Evolutionary conservation across 257 asterid species (phyloP), one percentile per base, ranked within the genome.

Genomic region (Nicotiana obtusifolia): DNA sequence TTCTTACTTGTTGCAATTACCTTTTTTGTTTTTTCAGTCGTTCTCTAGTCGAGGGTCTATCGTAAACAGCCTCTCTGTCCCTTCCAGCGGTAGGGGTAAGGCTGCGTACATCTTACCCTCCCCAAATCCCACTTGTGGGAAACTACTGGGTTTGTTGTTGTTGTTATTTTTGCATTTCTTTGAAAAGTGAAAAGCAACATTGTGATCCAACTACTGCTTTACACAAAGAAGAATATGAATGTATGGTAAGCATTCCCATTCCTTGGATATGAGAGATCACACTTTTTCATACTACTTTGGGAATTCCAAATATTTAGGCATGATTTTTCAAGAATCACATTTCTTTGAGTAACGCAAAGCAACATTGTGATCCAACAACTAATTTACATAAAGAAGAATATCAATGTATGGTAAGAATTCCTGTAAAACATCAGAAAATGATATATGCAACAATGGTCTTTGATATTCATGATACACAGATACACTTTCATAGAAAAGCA

Each of bases 201-300:
- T 41, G 59, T 75, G 80, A 49, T 8, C 35, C 62, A 75, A 26
- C 62, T 75, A 75, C 62, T 49, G 62, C 80, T 49, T 49, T 75
- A 75, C 80, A 75, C 26, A 75, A 75, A 16, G 0, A 75, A 17
- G 75, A 75, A 24, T 44, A 22, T 49, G 80, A 75, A 75, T 49
- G 62, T 49, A 49, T 49, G 56, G 56, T 49, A 49, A 49, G 16
- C 56, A 37, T 37, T 35, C 47, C 47, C 47, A 37, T 37, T 64
- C 37, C 37, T 11, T 26, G 13, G 80, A 49, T 47, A 8, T 14
- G 61, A 20, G 22, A 71, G 80, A 26, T 75, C 10, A 75, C 44
- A 26, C 47, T 49, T 75, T 71, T 71, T 56, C 78, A 19, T 33
- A 75, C 79, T 49, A 4, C 44, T 49, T 75, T 49, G 24, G 79